phyloP scores from a whole-genome alignment of 2,329 filamentous ascomycete species.

The Fusarium sp. region DNA sequence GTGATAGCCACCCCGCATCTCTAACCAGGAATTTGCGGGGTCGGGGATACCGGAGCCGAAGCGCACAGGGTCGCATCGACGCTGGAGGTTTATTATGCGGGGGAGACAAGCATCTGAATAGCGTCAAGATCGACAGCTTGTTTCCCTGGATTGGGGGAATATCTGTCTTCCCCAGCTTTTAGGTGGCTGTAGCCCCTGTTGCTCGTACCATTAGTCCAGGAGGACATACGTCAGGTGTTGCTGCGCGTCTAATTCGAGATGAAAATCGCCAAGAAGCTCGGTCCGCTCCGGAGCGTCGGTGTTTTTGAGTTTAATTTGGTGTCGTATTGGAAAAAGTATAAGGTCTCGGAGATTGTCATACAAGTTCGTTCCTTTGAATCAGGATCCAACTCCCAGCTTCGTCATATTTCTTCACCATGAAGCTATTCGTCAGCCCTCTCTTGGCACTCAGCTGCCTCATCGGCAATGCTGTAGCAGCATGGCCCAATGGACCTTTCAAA shows the following conservation, averaged over 20 bases:
- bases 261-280: background rate
- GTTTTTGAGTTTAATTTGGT: background rate
- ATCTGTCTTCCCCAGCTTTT: background rate
- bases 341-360: background rate
- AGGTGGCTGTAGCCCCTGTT: background rate
- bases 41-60: constrained; percentile 24
- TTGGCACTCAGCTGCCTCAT: constrained; percentile 9
- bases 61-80: background rate
- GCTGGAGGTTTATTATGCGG: background rate
- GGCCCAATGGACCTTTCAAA: constrained; percentile 50
- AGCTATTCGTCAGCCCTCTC: background rate
- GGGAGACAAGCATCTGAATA: background rate
- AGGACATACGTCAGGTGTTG: constrained; percentile 12
- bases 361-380: accelerated
- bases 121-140: background rate
- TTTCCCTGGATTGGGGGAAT: background rate
- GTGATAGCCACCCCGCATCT: constrained; percentile 9
- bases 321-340: background rate
- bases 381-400: background rate
- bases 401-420: background rate
- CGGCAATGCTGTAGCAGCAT: constrained; percentile 12
- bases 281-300: constrained; percentile 7
- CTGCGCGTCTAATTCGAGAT: background rate
- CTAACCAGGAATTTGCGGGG: background rate
- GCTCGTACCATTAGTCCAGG: background rate